Conservation (phyloP, 352 stramenopile species). For the Globisporangium acanthophoron region DNA sequence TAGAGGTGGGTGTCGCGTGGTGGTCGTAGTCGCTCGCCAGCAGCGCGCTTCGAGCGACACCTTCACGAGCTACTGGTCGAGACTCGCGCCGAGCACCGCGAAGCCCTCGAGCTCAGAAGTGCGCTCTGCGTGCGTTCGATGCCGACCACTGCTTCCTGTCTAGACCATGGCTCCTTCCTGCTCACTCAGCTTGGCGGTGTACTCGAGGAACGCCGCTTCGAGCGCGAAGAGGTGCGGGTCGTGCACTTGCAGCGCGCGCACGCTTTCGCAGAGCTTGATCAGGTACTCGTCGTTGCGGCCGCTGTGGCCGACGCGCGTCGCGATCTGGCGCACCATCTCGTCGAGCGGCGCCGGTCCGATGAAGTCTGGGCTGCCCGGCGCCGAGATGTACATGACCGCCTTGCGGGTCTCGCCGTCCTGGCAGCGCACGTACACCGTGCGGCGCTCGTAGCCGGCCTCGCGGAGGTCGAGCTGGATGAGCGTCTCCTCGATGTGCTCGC, state of each 20-base stretch:
- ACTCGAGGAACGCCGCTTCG: constrained; percentile 29
- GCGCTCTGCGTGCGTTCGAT: too few species aligned
- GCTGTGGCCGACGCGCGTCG: constrained; percentile 57
- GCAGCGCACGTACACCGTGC: constrained; percentile 74
- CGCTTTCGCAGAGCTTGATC: constrained; percentile 75
- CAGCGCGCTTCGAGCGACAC: too few species aligned
- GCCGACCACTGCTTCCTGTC: too few species aligned
- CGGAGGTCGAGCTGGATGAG: constrained; percentile 80
- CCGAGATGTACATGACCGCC: constrained; percentile 83
- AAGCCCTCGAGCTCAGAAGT: too few species aligned
- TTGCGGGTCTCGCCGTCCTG: constrained; percentile 58
- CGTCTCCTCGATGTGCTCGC: constrained; percentile 65
- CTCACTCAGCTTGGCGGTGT: too few species aligned
- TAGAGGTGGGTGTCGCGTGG: background rate
- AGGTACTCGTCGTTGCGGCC: constrained; percentile 86
- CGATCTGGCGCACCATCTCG: constrained; percentile 78
- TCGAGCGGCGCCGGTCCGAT: constrained; percentile 61
- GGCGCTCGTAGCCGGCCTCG: constrained; percentile 78
- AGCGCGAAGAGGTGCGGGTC: constrained; percentile 72
- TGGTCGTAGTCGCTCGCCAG: too few species aligned
- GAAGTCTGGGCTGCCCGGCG: constrained; percentile 78
- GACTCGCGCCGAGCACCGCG: too few species aligned
- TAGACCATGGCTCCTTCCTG: too few species aligned
- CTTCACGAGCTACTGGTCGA: too few species aligned
- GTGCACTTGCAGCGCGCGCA: constrained; percentile 63